These are phyloP conservation scores for Pseudofabraea citricarpa DNA, from an alignment of 2,329 filamentous ascomycete species.

Conservation along the genomic window DNA sequence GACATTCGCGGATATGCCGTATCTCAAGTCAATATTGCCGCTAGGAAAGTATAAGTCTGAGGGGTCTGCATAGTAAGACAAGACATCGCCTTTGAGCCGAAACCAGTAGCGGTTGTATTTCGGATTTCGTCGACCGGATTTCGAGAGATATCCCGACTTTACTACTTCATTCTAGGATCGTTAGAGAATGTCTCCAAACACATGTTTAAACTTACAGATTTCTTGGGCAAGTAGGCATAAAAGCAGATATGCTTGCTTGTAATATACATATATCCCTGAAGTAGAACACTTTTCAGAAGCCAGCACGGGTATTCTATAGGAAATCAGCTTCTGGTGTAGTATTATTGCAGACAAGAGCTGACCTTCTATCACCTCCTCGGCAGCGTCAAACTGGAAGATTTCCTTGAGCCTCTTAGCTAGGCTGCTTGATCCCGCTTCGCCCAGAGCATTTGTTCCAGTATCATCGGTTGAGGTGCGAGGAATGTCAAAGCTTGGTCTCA, in stretches of 20 bases:
- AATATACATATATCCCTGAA: slow-evolving; percentile 96
- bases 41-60: slow-evolving; percentile 87
- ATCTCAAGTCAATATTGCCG: slow-evolving; percentile 87
- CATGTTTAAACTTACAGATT: slow-evolving; percentile 53
- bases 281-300: slow-evolving; percentile 82
- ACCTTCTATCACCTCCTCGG: slow-evolving; percentile 82
- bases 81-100: slow-evolving; percentile 81
- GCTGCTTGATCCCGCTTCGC: slow-evolving; percentile 43
- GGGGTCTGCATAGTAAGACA: slow-evolving; percentile 83
- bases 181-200: slow-evolving; percentile 19
- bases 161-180: slow-evolving; percentile 58
- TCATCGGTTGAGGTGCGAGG: slow-evolving; percentile 23
- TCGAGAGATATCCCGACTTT: slow-evolving; percentile 85
- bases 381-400: slow-evolving; percentile 77
- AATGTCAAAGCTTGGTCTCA: slow-evolving; percentile 52
- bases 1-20: slow-evolving; percentile 81
- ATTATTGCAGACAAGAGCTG: slow-evolving; percentile 20
- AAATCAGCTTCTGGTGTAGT: too few species aligned
- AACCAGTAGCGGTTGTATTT: slow-evolving; percentile 93
- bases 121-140: slow-evolving; percentile 82
- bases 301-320: slow-evolving; percentile 90
- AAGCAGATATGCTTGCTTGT: slow-evolving; percentile 92
- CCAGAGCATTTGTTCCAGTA: slow-evolving; percentile 14
- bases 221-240: slow-evolving; percentile 94
- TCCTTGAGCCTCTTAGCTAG: slow-evolving; percentile 71